Evolutionary conservation across 768 basidiomycete genomes (phyloP).

Genomic region (Naganishia kalamii): DNA sequence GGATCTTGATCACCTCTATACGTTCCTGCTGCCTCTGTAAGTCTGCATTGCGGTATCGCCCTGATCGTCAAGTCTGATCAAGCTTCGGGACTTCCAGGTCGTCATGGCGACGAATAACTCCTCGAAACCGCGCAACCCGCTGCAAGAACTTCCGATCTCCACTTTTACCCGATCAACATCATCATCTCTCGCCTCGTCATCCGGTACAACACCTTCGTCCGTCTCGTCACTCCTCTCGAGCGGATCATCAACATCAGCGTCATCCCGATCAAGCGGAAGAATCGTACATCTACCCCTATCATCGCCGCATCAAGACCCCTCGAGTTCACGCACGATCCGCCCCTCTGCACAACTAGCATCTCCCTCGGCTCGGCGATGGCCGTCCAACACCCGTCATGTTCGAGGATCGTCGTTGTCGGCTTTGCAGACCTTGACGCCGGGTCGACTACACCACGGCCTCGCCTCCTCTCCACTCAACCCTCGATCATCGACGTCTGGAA

Average conservation of each 20-base stretch:
- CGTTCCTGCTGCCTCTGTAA: no score
- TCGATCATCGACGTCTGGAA: background rate
- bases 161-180: background rate
- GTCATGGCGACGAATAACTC: background rate
- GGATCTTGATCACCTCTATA: no score
- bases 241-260: background rate
- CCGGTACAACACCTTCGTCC: background rate
- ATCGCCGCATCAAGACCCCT: background rate
- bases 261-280: background rate
- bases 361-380: background rate
- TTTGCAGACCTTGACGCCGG: background rate
- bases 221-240: background rate
- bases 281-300: background rate
- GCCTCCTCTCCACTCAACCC: background rate
- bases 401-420: background rate
- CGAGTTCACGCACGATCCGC: background rate
- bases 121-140: slow-evolving; percentile 1
- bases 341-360: background rate
- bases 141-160: background rate
- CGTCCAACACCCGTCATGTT: background rate
- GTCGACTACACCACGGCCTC: background rate
- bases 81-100: background rate
- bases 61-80: background rate
- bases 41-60: background rate
- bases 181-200: background rate